Percentiles rank a stretch among this genome's conserved stretches.
phyloP scores from a whole-genome alignment of 139 green algal genomes.

The Chara braunii region DNA sequence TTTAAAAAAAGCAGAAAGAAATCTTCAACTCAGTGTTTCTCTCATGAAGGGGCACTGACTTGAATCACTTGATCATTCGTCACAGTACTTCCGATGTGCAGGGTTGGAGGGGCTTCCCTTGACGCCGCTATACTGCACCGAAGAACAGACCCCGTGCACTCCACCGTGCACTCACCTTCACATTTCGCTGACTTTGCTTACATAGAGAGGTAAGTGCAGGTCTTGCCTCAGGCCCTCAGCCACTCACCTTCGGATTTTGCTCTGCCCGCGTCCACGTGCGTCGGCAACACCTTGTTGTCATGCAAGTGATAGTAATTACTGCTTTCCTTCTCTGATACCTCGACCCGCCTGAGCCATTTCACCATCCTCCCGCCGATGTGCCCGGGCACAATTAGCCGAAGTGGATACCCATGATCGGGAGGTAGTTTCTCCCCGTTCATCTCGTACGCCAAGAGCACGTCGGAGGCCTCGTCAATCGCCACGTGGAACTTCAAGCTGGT shows the following conservation, averaged over 20 bases:
- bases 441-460: constrained; percentile 71
- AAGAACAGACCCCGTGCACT: too few relatives aligned
- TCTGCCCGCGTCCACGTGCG: constrained; percentile 77
- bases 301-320: constrained; percentile 95
- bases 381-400: constrained; percentile 76
- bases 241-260: constrained; percentile 59
- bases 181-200: too few relatives aligned
- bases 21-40: too few relatives aligned
- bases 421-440: constrained; percentile 62
- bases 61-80: too few relatives aligned
- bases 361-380: constrained; percentile 81
- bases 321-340: constrained; percentile 60
- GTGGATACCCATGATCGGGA: constrained; percentile 69
- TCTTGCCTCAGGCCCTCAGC: too few relatives aligned
- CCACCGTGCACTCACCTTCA: too few relatives aligned
- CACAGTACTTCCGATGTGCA: too few relatives aligned
- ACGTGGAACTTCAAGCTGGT: constrained; percentile 42
- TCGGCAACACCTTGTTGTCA: constrained; percentile 94
- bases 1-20: too few relatives aligned
- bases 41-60: too few relatives aligned
- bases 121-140: too few relatives aligned
- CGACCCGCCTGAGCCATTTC: constrained; percentile 84
- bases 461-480: constrained; percentile 55
- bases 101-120: too few relatives aligned
- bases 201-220: too few relatives aligned